Base-by-base conservation (phyloP, 148 eudicot species). In the Rheum nobile region DNA sequence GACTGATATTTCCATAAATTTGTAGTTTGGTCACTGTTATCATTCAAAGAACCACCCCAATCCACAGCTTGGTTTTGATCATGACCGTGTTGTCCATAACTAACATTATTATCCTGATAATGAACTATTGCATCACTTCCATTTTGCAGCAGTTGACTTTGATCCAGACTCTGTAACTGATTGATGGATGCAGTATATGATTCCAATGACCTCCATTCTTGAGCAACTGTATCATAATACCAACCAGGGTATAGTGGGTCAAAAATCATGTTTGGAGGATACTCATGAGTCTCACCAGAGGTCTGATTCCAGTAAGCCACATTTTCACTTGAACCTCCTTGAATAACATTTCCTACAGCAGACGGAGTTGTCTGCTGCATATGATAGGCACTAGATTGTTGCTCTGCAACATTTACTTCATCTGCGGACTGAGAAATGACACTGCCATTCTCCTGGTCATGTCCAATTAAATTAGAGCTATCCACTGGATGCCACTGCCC, bases 201-300 rank as follows among this genome's bases (percentile, higher is more conserved):
- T 44, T 93, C 98, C 75, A 93, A 75, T 10, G 85, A 71, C 31
- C 57, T 72, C 96, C 98, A 93, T 72, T 87, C 93, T 71, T 78
- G 88, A 74, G 86, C 72, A 81, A 75, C 80, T 24, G 89, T 83
- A 78, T 91, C 90, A 78, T 87, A 89, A 75, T 91, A 91, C 94
- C 91, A 89, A 73, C 89, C 94, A 78, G 97, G 97, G 77, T 89
- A 91, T 46, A 88, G 97, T 28, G 97, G 87, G 80, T 91, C 94
- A 80, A 89, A 89, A 34, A 85, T 71, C 93, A 91, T 89, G 77
- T 91, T 79, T 50, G 85, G 46, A 26, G 97, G 94, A 77, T 87
- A 91, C 46, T 72, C 86, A 54, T 73, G 72, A 70, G 80, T 80
- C 71, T 74, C 89, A 39, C 78, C 82, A 35, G 87, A 63, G 44